phyloP scores from a whole-genome alignment of 139 green algal genomes.

The Coelastrella sp. region DNA sequence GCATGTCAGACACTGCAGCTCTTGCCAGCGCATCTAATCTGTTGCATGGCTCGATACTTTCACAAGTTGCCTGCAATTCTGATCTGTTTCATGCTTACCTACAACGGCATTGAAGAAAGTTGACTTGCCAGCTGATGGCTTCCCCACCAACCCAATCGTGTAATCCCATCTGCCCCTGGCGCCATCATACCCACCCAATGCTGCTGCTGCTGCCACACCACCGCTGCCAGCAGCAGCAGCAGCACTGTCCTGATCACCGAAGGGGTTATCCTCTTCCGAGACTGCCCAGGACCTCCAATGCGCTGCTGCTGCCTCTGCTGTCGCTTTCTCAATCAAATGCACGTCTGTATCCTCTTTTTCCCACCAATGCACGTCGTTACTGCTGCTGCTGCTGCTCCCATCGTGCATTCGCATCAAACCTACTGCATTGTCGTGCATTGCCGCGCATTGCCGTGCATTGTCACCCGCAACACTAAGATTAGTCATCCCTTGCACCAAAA shows the following conservation, averaged over 20 bases:
- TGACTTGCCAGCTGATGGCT: constrained; percentile 61
- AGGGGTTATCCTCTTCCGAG: constrained; percentile 6
- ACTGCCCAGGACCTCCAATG: constrained; percentile 40
- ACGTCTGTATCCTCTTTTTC: constrained; percentile 62
- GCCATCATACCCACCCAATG: constrained; percentile 24
- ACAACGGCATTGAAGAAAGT: constrained; percentile 70
- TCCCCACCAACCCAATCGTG: constrained; percentile 63
- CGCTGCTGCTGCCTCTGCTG: constrained; percentile 55
- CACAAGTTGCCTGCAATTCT: neutral
- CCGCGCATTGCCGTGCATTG: too few species aligned
- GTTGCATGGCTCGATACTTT: too few species aligned
- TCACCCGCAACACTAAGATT: neutral
- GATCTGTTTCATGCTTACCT: neutral
- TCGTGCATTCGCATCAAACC: neutral
- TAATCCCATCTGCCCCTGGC: constrained; percentile 59
- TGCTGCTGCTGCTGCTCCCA: neutral
- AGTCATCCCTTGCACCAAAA: neutral
- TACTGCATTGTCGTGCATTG: too few species aligned
- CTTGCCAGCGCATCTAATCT: too few species aligned
- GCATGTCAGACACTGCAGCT: too few species aligned
- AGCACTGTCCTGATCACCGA: constrained; percentile 19
- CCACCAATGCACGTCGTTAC: constrained; percentile 43
- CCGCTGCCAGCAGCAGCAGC: constrained; percentile 13
- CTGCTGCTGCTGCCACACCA: constrained; percentile 22
- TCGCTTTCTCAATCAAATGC: constrained; percentile 44